Percentiles rank a stretch among this genome's conserved stretches.
These are phyloP conservation scores for Diplotaxis tenuifolia DNA, from an alignment of 345 rosid genomes.

Conservation along the genomic window DNA sequence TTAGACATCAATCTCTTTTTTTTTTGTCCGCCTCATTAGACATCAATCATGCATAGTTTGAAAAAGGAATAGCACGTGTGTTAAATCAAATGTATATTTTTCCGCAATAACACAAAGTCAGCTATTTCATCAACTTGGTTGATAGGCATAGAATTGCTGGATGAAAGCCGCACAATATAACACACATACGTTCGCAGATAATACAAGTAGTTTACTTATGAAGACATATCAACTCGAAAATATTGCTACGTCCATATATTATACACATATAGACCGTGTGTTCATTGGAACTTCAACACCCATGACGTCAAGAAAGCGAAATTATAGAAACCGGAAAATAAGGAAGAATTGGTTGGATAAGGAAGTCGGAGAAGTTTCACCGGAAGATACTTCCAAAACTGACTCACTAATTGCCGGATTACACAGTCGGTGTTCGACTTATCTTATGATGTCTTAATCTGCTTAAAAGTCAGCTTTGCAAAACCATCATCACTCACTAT, in stretches of 20 bases:
- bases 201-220: not conserved
- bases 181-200: not conserved
- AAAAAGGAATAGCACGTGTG: not conserved
- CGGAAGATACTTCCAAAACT: conserved; percentile 31
- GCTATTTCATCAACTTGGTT: not conserved
- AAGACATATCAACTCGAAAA: not conserved
- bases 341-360: conserved; percentile 13
- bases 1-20: not conserved
- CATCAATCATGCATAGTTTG: not conserved
- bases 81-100: not conserved
- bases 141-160: not conserved
- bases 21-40: too few relatives aligned
- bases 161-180: not conserved
- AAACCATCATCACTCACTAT: conserved; percentile 8
- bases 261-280: not conserved
- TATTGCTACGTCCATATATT: not conserved
- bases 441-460: not conserved
- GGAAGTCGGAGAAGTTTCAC: conserved; percentile 13
- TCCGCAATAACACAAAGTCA: not conserved
- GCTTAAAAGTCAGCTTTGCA: conserved; percentile 20
- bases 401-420: conserved; percentile 27
- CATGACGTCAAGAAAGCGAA: conserved; percentile 17
- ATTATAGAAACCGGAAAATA: conserved; percentile 14
- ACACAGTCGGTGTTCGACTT: conserved; percentile 20
- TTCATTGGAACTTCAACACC: conserved; percentile 28